Conservation (phyloP, 495 filamentous ascomycete species). For the Aspergillus egyptiacus region DNA sequence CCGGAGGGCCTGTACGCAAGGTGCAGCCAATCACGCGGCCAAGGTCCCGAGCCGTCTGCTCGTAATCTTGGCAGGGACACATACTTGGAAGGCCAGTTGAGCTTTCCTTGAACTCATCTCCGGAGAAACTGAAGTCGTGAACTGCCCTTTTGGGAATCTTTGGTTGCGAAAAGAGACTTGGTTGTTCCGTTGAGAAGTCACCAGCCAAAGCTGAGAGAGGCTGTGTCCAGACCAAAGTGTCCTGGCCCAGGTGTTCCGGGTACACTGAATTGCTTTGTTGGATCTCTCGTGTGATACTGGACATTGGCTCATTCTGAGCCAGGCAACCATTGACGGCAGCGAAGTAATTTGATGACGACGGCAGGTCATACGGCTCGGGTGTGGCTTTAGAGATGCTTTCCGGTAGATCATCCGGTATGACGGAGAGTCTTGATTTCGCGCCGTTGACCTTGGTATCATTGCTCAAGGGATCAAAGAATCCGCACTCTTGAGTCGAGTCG, state of each 20-base stretch:
- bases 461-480: slow-evolving; percentile 13
- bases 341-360: slow-evolving; percentile 3
- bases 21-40: slow-evolving; percentile 19
- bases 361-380: slow-evolving; percentile 2
- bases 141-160: background rate
- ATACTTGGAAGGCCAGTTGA: background rate
- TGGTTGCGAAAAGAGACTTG: background rate
- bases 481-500: slow-evolving; percentile 11
- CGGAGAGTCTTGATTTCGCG: background rate
- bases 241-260: slow-evolving; percentile 5
- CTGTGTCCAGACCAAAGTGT: slow-evolving; percentile 11
- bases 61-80: slow-evolving; percentile 21
- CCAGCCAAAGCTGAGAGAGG: slow-evolving; percentile 3
- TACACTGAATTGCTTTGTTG: background rate
- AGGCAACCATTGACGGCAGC: background rate
- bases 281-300: background rate
- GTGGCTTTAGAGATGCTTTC: background rate
- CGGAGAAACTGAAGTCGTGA: slow-evolving; percentile 2
- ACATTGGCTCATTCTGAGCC: background rate
- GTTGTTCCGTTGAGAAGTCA: background rate
- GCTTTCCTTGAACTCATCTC: background rate
- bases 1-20: slow-evolving; percentile 11
- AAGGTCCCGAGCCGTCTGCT: slow-evolving; percentile 18
- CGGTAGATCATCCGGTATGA: background rate
- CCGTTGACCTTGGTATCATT: slow-evolving; percentile 4